Base-by-base conservation (phyloP, 495 filamentous ascomycete genomes). In the Neurospora sp. region DNA sequence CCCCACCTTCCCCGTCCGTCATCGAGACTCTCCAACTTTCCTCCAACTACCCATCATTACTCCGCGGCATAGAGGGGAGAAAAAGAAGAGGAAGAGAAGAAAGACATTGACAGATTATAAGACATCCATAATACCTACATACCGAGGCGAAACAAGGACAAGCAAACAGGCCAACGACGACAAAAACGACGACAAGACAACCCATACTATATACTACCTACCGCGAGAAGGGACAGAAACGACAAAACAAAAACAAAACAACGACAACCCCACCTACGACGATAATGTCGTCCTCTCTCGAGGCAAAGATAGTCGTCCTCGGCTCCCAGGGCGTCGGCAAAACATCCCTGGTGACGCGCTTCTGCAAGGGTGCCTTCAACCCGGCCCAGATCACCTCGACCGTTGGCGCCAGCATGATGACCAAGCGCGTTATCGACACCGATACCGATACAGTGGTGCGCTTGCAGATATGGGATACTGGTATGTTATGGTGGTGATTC, bases 291-390 rank as follows among this genome's bases (percentile, higher is more conserved):
- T 90, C 89, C 75, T 89, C 87, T 71, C 89, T 97, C 73, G 94
- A 97, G 83, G 94, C 94, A 76, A 97, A 97, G 82, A 94, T 97
- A 70, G 94, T 96, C 76, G 90, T 97, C 72, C 88, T 97, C 61
- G 94, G 94, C 81, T 88, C 92, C 70, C 93, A 96, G 85, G 93
- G 94, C 81, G 95, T 97, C 69, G 95, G 95, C 79, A 99, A 99
- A 84, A 98, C 95, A 14, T 93, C 91, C 44, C 88, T 99, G 17
- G 92, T 97, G 20, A 91, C 91, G 76, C 92, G 94, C 75, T 97
- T 91, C 79, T 89, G 94, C 78, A 91, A 92, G 75, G 92, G 93
- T 74, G 86, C 89, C 70, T 97, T 96, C 79, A 85, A 87, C 84
- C 93, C 78, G 79, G 85, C 89, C 4, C 89, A 87, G 69, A 88